Base-by-base conservation (phyloP, 2,329 filamentous ascomycete species). In the Aspergillus fumigatiaffinis region DNA sequence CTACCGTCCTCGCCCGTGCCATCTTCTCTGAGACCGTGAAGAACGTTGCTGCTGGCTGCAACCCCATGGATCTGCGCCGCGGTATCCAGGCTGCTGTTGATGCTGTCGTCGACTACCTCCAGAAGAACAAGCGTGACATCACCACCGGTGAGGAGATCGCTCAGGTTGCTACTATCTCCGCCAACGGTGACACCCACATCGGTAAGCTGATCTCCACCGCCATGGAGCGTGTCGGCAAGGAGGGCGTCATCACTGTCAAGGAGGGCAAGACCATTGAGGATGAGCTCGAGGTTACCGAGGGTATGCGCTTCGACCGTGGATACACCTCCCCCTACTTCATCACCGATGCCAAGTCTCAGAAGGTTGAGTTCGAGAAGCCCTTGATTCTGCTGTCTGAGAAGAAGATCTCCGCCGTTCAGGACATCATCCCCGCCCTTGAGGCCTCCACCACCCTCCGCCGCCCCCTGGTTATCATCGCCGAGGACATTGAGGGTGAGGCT, bases 21-120 rank as follows among this genome's bases (percentile, higher is more conserved):
- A 99, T 99, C 81, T 99, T 99, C 86, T 96, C 94, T 78, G 94
- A 99, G 85, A 97, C 93, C 55, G 94, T 97, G 76, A 99, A 99
- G 89, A 99, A 99, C 77, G 94, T 99, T 65, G 94, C 94, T 66
- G 94, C 94, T 63, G 94, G 94, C 73, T 99, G 94, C 89, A 99
- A 99, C 84, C 94, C 94, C 66, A 97, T 99, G 94, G 94, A 99
- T 74, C 86, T 99, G 72, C 89, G 94, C 77, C 89, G 94, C 71
- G 94, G 94, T 78, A 97, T 94, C 72, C 94, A 99, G 83, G 90
- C 92, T 67, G 93, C 93, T 58, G 94, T 99, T 63, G 91, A 96
- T 64, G 88, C 92, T 60, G 94, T 97, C 56, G 92, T 99, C 69
- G 87, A 96, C 72, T 99, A 88, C 81, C 86, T 99, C 70, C 90